phyloP scores from a whole-genome alignment of 768 basidiomycete genomes.

The Vishniacozyma victoriae region DNA sequence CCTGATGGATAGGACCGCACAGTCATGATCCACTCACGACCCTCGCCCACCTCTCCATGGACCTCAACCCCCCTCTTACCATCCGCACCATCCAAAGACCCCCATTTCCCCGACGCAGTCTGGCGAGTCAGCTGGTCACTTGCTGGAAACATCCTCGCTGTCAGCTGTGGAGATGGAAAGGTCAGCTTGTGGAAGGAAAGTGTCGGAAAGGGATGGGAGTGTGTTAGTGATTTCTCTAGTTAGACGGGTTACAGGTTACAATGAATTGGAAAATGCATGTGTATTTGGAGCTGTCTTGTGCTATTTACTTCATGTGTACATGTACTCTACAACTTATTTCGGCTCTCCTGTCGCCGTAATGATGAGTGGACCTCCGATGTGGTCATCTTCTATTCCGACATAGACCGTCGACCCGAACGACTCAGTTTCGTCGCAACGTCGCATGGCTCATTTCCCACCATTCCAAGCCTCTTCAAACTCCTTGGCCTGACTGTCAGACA shows the following conservation, averaged over 20 bases:
- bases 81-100: conserved; percentile 53
- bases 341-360: no score
- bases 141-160: conserved; percentile 90
- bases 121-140: conserved; percentile 99
- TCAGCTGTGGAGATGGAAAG: conserved; percentile 95
- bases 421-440: no score
- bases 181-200: conserved; percentile 99
- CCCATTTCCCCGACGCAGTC: conserved; percentile 92
- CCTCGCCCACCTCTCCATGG: conserved; percentile 41
- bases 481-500: no score
- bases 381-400: no score
- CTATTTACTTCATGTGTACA: no score
- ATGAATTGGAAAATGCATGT: neutral
- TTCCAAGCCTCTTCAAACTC: no score
- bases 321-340: no score
- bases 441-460: no score
- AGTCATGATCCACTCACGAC: conserved; percentile 45
- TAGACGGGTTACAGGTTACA: conserved; percentile 46
- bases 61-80: conserved; percentile 44
- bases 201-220: conserved; percentile 89
- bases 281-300: neutral
- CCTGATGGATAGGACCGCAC: conserved; percentile 42
- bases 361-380: no score
- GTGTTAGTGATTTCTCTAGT: conserved; percentile 89
- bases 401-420: no score